Evolutionary conservation across 768 basidiomycete species (phyloP).

Genomic region (Agaricus sinodeliciosus): DNA sequence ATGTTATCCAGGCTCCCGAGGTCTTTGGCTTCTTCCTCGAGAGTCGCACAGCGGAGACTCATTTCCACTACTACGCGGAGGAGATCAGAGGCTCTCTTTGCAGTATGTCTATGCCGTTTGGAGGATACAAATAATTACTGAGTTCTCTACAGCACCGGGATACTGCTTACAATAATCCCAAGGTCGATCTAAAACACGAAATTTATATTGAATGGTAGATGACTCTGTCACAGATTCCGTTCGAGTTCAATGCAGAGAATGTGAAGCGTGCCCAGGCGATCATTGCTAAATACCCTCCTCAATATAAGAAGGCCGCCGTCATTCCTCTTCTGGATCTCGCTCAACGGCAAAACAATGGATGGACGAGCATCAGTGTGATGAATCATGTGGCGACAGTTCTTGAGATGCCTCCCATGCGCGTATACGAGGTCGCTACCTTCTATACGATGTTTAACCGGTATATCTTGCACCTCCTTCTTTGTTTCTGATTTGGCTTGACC

Average conservation of each 20-base stretch:
- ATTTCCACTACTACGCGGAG: slow-evolving; percentile 39
- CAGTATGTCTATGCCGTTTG: slow-evolving; percentile 44
- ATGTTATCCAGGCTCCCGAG: slow-evolving; percentile 30
- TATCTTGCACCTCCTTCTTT: slow-evolving; percentile 5
- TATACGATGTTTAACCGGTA: slow-evolving; percentile 99
- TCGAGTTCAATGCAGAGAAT: slow-evolving; percentile 80
- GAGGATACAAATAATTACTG: slow-evolving; percentile 9
- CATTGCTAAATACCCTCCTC: slow-evolving; percentile 89
- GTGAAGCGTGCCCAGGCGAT: slow-evolving; percentile 82
- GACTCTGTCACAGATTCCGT: slow-evolving; percentile 64
- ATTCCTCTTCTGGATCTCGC: slow-evolving; percentile 95
- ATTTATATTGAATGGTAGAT: not conserved
- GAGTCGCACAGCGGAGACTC: slow-evolving; percentile 21
- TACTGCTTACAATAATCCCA: slow-evolving; percentile 90
- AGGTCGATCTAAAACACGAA: slow-evolving; percentile 34
- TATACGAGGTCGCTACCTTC: slow-evolving; percentile 98
- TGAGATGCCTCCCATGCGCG: slow-evolving; percentile 96
- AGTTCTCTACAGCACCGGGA: slow-evolving; percentile 73
- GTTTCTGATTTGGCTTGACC: not conserved
- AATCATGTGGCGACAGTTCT: slow-evolving; percentile 93
- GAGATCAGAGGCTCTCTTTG: slow-evolving; percentile 80
- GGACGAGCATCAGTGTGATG: slow-evolving; percentile 99
- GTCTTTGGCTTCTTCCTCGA: slow-evolving; percentile 20
- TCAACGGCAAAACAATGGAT: slow-evolving; percentile 96
- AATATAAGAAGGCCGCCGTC: slow-evolving; percentile 98